These are phyloP conservation scores for Hortiboletus flavorubellus DNA, from an alignment of 768 basidiomycete species.

Conservation along the genomic window DNA sequence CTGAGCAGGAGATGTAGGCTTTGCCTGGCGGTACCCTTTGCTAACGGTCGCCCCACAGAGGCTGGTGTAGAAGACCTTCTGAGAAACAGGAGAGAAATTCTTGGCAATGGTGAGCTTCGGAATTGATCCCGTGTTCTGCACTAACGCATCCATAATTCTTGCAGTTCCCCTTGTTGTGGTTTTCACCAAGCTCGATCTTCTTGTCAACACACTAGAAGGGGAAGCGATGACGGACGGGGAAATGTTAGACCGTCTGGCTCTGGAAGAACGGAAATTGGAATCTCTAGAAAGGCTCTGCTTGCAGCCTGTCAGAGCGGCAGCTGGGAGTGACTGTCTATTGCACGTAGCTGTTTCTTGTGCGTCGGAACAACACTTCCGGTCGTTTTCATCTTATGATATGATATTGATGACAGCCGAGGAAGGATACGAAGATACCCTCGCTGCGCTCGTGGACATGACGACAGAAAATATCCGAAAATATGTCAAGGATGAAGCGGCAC, in stretches of 20 bases:
- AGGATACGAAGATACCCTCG: not conserved
- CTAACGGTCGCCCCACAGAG: not conserved
- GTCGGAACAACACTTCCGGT: not conserved
- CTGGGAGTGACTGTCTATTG: not conserved
- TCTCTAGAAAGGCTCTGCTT: not conserved
- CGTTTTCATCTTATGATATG: not conserved
- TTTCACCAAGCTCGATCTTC: not conserved
- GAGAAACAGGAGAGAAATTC: not conserved
- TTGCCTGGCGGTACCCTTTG: not conserved
- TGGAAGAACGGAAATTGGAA: not conserved
- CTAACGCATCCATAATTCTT: not conserved
- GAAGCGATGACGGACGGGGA: not conserved
- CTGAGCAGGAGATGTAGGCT: not conserved
- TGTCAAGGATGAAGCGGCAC: not conserved
- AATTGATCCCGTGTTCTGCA: not conserved
- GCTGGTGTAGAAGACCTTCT: not conserved
- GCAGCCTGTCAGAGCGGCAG: not conserved
- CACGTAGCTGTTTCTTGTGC: not conserved
- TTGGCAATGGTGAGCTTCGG: not conserved
- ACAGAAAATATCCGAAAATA: not conserved
- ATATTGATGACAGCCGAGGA: not conserved
- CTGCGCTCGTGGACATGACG: not conserved
- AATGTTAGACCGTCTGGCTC: too few relatives aligned
- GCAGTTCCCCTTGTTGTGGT: constrained; percentile 1
- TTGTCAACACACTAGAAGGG: not conserved